A percentile compares a stretch with the other conserved stretches of the same genome.
Conservation (phyloP, 192 early-diverging fungal genomes). For the Coemansia brasiliensis region DNA sequence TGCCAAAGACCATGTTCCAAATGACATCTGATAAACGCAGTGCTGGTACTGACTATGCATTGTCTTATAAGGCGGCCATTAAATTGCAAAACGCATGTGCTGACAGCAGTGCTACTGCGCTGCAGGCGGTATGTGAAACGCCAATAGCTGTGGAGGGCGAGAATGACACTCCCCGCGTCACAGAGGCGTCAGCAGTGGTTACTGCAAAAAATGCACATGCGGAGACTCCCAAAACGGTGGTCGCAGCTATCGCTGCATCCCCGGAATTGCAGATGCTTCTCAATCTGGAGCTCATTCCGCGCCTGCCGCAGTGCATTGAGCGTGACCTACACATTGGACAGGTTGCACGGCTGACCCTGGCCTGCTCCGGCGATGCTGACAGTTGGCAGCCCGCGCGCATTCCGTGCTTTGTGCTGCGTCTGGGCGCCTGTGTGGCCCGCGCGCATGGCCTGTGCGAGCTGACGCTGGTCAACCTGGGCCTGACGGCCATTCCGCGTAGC, state of each 20-base stretch:
- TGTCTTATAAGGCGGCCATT: neutral
- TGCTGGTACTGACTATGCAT: neutral
- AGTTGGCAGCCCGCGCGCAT: slow-evolving; percentile 38
- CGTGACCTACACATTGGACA: slow-evolving; percentile 16
- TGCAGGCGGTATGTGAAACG: neutral
- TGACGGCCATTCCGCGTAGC: slow-evolving; percentile 24
- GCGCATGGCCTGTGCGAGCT: slow-evolving; percentile 29
- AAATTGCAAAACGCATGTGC: too few species aligned
- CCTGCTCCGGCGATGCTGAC: slow-evolving; percentile 29
- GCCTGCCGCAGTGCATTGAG: slow-evolving; percentile 36
- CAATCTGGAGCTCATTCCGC: slow-evolving; percentile 22
- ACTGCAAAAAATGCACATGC: neutral
- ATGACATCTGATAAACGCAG: slow-evolving; percentile 13
- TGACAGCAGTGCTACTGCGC: neutral
- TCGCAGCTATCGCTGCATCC: neutral
- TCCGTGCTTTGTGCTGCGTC: slow-evolving; percentile 31
- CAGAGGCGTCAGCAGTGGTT: neutral
- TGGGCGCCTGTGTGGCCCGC: slow-evolving; percentile 25
- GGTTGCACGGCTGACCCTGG: slow-evolving; percentile 31
- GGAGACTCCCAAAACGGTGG: neutral
- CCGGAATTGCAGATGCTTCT: slow-evolving; percentile 23
- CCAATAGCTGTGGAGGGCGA: neutral
- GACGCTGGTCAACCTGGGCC: slow-evolving; percentile 46
- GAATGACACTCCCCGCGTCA: neutral
- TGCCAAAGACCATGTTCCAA: slow-evolving; percentile 42